A percentile compares a stretch with the other conserved stretches of the same genome.
Conservation (phyloP, 371 early-diverging fungal species). For the Chytridiales sp. region DNA sequence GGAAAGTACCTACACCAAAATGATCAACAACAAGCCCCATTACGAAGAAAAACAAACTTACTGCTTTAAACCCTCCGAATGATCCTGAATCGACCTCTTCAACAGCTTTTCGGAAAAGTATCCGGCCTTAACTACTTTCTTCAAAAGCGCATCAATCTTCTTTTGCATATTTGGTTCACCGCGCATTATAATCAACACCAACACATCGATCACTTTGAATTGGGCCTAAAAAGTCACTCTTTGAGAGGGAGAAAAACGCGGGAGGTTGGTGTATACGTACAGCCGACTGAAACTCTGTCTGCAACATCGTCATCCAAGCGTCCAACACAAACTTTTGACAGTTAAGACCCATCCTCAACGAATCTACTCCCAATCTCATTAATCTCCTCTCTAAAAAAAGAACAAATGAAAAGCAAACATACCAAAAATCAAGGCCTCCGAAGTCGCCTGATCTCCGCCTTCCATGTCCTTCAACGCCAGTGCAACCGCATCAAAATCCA, state of each 20-base stretch:
- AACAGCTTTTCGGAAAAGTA: constrained; percentile 1
- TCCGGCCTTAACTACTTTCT: constrained; percentile 2
- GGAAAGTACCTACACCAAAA: constrained; percentile 11
- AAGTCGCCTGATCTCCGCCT: neutral
- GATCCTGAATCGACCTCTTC: neutral
- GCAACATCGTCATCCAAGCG: constrained; percentile 18
- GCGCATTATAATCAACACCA: constrained; percentile 13
- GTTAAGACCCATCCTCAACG: constrained; percentile 12
- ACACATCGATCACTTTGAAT: constrained; percentile 16
- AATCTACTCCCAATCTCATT: too few relatives aligned
- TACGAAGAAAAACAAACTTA: neutral
- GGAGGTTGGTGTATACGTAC: too few relatives aligned
- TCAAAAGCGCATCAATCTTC: constrained; percentile 8
- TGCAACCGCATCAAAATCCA: constrained; percentile 16
- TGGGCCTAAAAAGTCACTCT: neutral
- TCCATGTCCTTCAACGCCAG: neutral
- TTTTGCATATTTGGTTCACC: constrained; percentile 14
- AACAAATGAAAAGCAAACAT: neutral
- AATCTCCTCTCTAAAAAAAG: too few relatives aligned
- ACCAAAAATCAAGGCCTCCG: constrained; percentile 20
- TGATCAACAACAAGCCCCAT: neutral
- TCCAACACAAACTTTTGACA: constrained; percentile 18
- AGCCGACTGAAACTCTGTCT: neutral
- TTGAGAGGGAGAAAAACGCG: neutral
- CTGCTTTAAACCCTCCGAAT: constrained; percentile 13